Conservation (phyloP, 2,329 filamentous ascomycete genomes). For the Botrytis porri region DNA sequence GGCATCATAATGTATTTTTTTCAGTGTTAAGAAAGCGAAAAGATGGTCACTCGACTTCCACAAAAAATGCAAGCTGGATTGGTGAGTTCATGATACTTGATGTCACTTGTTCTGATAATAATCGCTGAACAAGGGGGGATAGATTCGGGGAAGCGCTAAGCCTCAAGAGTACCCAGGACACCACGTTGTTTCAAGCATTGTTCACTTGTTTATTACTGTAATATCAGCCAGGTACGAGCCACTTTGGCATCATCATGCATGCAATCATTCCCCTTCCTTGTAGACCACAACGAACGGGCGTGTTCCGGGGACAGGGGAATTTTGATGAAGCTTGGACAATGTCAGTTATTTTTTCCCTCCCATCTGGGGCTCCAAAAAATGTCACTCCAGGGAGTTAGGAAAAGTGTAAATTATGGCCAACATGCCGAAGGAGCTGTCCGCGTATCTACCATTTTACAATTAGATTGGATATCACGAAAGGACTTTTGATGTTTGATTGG, state of each 20-base stretch:
- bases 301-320: conserved; percentile 18
- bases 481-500: not conserved
- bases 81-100: not conserved
- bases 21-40: not conserved
- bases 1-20: not conserved
- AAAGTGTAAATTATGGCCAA: not conserved
- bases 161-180: conserved; percentile 24
- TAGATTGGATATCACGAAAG: not conserved
- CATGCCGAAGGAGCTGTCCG: not conserved
- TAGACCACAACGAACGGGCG: conserved; percentile 12
- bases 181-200: conserved; percentile 27
- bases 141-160: conserved; percentile 20
- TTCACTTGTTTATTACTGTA: conserved; percentile 17
- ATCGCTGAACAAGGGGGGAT: conserved; percentile 11
- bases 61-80: not conserved
- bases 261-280: conserved; percentile 11
- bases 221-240: conserved; percentile 24
- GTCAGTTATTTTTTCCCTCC: conserved; percentile 12
- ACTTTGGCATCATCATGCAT: conserved; percentile 32
- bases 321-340: conserved; percentile 25
- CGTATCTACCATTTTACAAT: not conserved
- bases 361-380: not conserved
- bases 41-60: not conserved
- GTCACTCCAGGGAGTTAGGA: not conserved
- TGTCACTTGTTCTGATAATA: not conserved